Evolutionary conservation across 1,284 basidiomycete genomes (phyloP), one percentile per base, ranked within the genome.

Genomic region (Marasmius fiardii): DNA sequence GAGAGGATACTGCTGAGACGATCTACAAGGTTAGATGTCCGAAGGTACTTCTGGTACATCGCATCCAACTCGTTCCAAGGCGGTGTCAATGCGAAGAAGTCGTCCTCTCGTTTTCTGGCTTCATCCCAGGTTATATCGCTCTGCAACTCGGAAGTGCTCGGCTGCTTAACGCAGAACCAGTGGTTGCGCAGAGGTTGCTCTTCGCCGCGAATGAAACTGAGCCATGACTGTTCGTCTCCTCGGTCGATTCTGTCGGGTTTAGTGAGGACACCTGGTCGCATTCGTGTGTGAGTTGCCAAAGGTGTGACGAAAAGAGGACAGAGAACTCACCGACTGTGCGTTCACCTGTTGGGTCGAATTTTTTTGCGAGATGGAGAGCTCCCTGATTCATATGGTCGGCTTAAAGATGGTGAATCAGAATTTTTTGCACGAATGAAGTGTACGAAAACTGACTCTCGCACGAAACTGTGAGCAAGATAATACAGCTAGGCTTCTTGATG

Each of bases 311-410:
- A 26, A 24, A 16, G 39, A 31, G 28, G 14, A n/a, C 39, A 20
- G n/a, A n/a, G n/a, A 6, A 23, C 78, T 35, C 55, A 87, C 90
- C 88, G 26, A 91, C 85, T 0, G 88, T 92, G 2, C 88, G 74
- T 53, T 76, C 74, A 0, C 88, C 86, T 0, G 79, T 68, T 0
- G 79, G 79, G 62, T 90, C 88, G 43, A 79, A 68, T 3, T 73
- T 55, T 52, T 80, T 82, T 0, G 86, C 81, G 0, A 90, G 69
- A 20, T 75, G 68, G 52, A 83, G 78, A 0, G 86, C 87, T 0
- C 80, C 82, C 65, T 91, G 88, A 44, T 88, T 90, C 58, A 90
- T 83, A n/a, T 85, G 85, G 54, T 91, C 89, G 58, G 84, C 88
- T 90, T 58, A 31, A 31, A 10, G 47, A 20, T 43, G 18, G 12